Conservation (phyloP, 192 early-diverging fungal species). For the Jimgerdemannia lactiflua region DNA sequence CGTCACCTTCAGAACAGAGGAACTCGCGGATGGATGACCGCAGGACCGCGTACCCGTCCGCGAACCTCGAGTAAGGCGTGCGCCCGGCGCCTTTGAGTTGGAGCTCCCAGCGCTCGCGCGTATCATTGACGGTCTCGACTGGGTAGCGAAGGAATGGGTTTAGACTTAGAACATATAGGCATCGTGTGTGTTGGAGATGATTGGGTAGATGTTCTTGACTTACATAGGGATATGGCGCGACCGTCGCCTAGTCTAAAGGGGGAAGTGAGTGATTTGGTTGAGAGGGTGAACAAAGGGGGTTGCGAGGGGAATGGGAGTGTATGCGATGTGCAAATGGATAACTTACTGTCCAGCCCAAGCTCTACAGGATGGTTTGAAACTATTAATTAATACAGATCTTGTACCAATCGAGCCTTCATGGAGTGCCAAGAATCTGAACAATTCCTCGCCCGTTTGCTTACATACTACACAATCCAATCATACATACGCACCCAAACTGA, state of each 20-base stretch:
- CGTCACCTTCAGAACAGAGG: slow-evolving; percentile 63
- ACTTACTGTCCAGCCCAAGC: slow-evolving; percentile 58
- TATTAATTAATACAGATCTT: no score
- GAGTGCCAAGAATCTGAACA: not conserved
- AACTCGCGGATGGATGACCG: slow-evolving; percentile 87
- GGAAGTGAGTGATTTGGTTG: not conserved
- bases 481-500: slow-evolving; percentile 53
- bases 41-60: slow-evolving; percentile 86
- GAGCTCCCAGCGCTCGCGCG: slow-evolving; percentile 60
- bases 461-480: not conserved
- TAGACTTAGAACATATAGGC: not conserved
- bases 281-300: not conserved
- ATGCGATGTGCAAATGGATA: not conserved
- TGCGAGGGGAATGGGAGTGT: not conserved
- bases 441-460: not conserved
- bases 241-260: slow-evolving; percentile 70
- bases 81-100: slow-evolving; percentile 86
- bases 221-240: slow-evolving; percentile 77
- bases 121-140: slow-evolving; percentile 38
- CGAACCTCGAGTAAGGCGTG: slow-evolving; percentile 86
- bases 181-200: slow-evolving; percentile 4
- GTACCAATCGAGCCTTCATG: no score
- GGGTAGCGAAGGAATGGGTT: not conserved
- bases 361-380: slow-evolving; percentile 1
- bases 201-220: slow-evolving; percentile 18